Evolutionary conservation across 345 rosid genomes (phyloP), one percentile per base, ranked within the genome.

Genomic region (Lumnitzera littorea): DNA sequence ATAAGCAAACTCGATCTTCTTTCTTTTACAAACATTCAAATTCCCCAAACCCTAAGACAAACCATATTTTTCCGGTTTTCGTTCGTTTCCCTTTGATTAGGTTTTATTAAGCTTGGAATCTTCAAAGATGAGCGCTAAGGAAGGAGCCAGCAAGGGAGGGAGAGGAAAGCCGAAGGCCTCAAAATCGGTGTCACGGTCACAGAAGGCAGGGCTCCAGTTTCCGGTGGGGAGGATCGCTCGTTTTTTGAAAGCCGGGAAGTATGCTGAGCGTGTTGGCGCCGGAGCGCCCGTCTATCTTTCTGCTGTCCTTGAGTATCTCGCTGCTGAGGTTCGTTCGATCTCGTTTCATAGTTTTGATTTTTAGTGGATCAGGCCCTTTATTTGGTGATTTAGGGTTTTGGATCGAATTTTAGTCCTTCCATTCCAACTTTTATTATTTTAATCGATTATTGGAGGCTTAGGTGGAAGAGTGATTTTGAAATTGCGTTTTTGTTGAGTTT

Each of bases 211-310:
- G 13, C 63, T 60, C n/a, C 63, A 60, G 63, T 60, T 60, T 46
- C 63, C 63, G 14, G 63, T 60, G 15, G 63, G 63, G 25, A 60
- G 63, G 63, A 60, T 60, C 46, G 63, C 63, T 12, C 63, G 63
- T 20, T 60, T 60, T 36, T 53, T 60, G 46, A 60, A 60, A 46
- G 63, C 63, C 15, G 63, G 63, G 36, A 60, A 60, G 55, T 60
- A 60, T 53, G 63, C 63, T 50, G 63, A 60, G 55, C 63, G 63
- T 25, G 63, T 60, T 17, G 63, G 63, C 24, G 63, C 63, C 55
- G 63, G 63, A 0, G 63, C 63, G n/a, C 63, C 63, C 14, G 63
- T 60, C 4, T 60, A 60, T 46, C 63, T 60, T 13, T 60, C 63
- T 2, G 63, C 63, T 29, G 63, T 60, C 48, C 63, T 60, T 55